phyloP scores from a whole-genome alignment of 106 monocot species.

The Amphibolis antarctica region DNA sequence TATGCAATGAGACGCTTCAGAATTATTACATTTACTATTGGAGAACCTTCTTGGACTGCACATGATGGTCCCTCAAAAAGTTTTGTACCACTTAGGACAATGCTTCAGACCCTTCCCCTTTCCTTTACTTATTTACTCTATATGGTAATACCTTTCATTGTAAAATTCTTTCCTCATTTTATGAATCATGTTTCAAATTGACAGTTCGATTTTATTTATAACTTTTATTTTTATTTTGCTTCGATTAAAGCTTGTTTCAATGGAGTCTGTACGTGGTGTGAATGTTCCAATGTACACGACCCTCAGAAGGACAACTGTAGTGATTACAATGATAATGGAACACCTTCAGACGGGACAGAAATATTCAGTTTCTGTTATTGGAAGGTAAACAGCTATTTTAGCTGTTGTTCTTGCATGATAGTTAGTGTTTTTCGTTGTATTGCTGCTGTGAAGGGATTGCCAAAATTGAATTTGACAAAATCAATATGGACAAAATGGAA shows the following conservation, averaged over 20 bases:
- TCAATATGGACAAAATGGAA: background rate
- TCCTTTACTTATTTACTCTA: constrained; percentile 85
- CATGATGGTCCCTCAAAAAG: constrained; percentile 32
- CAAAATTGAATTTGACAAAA: background rate
- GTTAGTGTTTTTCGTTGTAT: background rate
- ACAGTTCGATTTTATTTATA: background rate
- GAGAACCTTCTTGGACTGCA: constrained; percentile 41
- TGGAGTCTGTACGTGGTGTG: constrained; percentile 98
- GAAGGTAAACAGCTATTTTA: constrained; percentile 50
- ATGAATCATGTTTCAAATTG: background rate
- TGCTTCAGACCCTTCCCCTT: constrained; percentile 75
- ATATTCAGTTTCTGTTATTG: constrained; percentile 47
- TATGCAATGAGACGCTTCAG: constrained; percentile 63
- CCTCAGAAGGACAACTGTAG: constrained; percentile 91
- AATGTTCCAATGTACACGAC: constrained; percentile 99
- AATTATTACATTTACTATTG: constrained; percentile 61
- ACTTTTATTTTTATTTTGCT: constrained; percentile 1
- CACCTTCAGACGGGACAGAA: constrained; percentile 70
- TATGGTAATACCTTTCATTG: constrained; percentile 41
- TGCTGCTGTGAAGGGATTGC: background rate
- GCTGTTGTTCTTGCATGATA: constrained; percentile 19
- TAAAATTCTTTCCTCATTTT: background rate
- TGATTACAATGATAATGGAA: constrained; percentile 92
- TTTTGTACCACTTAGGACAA: constrained; percentile 50
- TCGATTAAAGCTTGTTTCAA: constrained; percentile 61